Conservation (phyloP, 331 rosid genomes). For the Malus hybrid region DNA sequence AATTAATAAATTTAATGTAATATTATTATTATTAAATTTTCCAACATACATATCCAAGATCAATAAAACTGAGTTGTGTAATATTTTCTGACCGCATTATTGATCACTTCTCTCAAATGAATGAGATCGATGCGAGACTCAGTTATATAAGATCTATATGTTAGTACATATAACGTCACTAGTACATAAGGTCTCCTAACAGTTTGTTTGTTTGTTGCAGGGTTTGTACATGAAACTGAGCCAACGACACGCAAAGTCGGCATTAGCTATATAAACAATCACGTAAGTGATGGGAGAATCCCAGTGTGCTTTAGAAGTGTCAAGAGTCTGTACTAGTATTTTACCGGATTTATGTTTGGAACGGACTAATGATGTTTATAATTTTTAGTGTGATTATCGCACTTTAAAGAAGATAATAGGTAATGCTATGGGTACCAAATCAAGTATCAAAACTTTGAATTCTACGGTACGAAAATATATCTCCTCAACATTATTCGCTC, state of each 20-base stretch:
- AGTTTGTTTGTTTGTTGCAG: constrained; percentile 43
- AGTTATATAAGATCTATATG: background rate
- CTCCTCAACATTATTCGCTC: background rate
- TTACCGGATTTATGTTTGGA: background rate
- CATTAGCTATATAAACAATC: background rate
- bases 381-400: background rate
- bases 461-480: background rate
- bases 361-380: too few relatives aligned
- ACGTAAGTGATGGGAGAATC: background rate
- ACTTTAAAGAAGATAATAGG: background rate
- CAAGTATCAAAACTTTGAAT: too few relatives aligned
- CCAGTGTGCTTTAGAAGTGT: background rate
- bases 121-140: background rate
- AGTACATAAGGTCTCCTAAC: constrained; percentile 10
- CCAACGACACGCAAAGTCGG: constrained; percentile 34
- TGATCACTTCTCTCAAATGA: background rate
- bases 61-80: background rate
- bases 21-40: too few relatives aligned
- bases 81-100: background rate
- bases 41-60: background rate
- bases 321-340: background rate
- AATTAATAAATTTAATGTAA: too few relatives aligned
- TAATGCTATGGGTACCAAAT: background rate
- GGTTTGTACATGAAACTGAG: constrained; percentile 94
- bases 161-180: too few relatives aligned